A percentile compares a stretch with the other conserved stretches of the same genome.
Evolutionary conservation across 805 yeast genomes (phyloP).

Genomic region (Ogataea sp.): DNA sequence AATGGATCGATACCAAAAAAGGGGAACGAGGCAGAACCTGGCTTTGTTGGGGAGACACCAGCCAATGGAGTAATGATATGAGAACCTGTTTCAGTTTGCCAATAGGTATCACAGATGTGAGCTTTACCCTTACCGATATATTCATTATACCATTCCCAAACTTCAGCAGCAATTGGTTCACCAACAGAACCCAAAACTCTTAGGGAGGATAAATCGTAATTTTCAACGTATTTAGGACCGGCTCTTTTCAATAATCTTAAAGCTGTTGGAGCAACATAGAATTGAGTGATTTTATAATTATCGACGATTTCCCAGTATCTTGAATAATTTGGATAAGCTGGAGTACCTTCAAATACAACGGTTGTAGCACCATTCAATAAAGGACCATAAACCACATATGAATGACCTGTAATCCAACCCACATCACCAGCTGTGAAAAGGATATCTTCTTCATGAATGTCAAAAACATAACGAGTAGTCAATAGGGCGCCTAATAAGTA

Average conservation of each 20-base stretch:
- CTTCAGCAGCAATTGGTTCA: constrained; percentile 80
- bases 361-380: constrained; percentile 69
- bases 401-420: constrained; percentile 89
- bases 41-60: constrained; percentile 71
- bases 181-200: constrained; percentile 78
- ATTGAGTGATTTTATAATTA: constrained; percentile 64
- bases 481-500: constrained; percentile 65
- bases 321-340: constrained; percentile 74
- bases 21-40: constrained; percentile 81
- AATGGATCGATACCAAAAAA: constrained; percentile 74
- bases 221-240: constrained; percentile 55
- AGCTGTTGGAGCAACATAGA: constrained; percentile 83
- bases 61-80: constrained; percentile 75
- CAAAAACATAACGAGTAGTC: constrained; percentile 71
- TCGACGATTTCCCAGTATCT: constrained; percentile 77
- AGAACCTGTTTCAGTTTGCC: constrained; percentile 87
- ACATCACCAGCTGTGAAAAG: constrained; percentile 86
- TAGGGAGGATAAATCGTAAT: constrained; percentile 53
- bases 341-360: constrained; percentile 79
- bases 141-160: constrained; percentile 82
- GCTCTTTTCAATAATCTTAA: constrained; percentile 68
- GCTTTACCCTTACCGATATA: constrained; percentile 62
- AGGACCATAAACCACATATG: constrained; percentile 80
- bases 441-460: constrained; percentile 64
- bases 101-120: constrained; percentile 75